These are phyloP conservation scores for Cyberlindnera meyerae DNA, from an alignment of 805 yeast species.

Conservation along the genomic window DNA sequence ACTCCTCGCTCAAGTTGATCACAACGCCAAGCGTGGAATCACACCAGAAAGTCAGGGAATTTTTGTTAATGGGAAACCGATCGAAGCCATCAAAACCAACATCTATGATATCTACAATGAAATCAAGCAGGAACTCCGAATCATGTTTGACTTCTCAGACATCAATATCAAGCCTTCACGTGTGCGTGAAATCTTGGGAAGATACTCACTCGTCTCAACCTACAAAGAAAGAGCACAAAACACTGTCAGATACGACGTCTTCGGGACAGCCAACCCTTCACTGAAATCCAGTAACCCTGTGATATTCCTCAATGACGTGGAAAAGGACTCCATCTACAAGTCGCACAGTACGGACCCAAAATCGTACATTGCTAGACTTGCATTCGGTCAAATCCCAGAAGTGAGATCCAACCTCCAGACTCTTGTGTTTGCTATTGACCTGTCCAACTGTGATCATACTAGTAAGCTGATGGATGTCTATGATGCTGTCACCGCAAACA, in stretches of 20 bases:
- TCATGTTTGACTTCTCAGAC: conserved; percentile 24
- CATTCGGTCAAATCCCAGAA: conserved; percentile 62
- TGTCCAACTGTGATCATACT: conserved; percentile 49
- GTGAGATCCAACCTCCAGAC: conserved; percentile 73
- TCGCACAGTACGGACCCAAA: conserved; percentile 40
- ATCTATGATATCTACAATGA: conserved; percentile 36
- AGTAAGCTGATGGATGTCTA: conserved; percentile 45
- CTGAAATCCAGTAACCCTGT: conserved; percentile 29
- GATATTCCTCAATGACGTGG: conserved; percentile 75
- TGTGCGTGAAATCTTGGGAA: conserved; percentile 35
- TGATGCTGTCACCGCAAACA: conserved; percentile 44
- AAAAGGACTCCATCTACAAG: conserved; percentile 50
- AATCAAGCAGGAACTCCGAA: conserved; percentile 33
- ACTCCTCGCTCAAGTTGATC: conserved; percentile 25
- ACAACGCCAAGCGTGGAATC: conserved; percentile 35
- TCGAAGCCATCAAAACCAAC: conserved; percentile 42
- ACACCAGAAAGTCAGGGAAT: conserved; percentile 43
- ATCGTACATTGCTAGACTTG: conserved; percentile 41
- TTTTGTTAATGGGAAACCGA: conserved; percentile 65
- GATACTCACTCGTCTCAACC: conserved; percentile 32
- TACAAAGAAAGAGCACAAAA: conserved; percentile 15
- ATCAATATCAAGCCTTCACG: conserved; percentile 31
- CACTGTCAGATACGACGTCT: conserved; percentile 25
- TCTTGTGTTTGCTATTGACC: conserved; percentile 60
- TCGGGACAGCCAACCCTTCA: not conserved